Evolutionary conservation across 2,329 filamentous ascomycete species (phyloP), one percentile per base, ranked within the genome.

Genomic region (Stagonosporopsis tanaceti): DNA sequence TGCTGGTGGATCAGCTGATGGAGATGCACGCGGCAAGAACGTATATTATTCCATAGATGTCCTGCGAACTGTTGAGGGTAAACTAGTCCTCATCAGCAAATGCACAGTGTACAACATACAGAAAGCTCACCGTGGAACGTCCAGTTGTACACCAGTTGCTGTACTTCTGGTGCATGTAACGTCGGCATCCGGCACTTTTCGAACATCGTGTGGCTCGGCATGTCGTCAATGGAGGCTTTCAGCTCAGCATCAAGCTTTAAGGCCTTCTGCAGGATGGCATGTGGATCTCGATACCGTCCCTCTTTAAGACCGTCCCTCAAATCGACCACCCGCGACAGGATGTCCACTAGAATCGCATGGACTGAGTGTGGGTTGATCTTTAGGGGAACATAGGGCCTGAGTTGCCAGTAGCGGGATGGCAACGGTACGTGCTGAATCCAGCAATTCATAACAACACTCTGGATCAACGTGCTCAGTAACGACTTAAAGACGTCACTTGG

Each of bases 11-110:
- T 57, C 6, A 66, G 48, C n/a, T 65, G 61, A 32, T 70, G 67
- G 6, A 71, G 54, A 20, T 68, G 64, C 6, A 72, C 50, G 40
- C 67, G 65, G n/a, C 55, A 61, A 6, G 61, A 61, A 12, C 68
- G 65, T 9, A 67, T 47, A 20, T 65, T 69, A 45, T 72, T 72
- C 69, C 66, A 71, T 2, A 70, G 38, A 50, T 68, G 65, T 14
- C 67, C 66, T 1, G 64, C 61, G 14, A 68, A 64, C 4, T 59
- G 63, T 39, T 59, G 59, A 8, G 63, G 59, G 30, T 69, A 68
- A 12, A 64, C 63, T 65, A 32, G 3, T 8, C 8, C 17, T 20
- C 6, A 35, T 63, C 34, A 60, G 56, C 51, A 2, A 37, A 28
- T 4, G 6, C 17, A 12, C 3, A 38, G 7, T 22, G 14, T 3